Evolutionary conservation across 2,329 filamentous ascomycete species (phyloP).

Genomic region (Colletotrichum siamense): DNA sequence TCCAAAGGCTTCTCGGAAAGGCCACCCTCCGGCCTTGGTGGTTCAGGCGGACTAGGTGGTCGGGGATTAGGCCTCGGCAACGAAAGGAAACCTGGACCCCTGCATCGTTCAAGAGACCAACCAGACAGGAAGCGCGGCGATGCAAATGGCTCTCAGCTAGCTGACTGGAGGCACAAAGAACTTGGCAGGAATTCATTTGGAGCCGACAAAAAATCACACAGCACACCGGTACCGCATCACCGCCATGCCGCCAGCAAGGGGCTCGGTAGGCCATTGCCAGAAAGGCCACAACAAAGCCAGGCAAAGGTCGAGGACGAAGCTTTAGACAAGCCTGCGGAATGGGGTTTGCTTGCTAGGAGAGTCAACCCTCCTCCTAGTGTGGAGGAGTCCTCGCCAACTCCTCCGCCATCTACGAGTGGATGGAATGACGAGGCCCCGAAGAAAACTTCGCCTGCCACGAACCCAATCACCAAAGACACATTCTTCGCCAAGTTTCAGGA

Average conservation of each 20-base stretch:
- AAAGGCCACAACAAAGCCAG: neutral
- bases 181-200: neutral
- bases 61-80: neutral
- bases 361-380: neutral
- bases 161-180: slow-evolving; percentile 10
- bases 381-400: neutral
- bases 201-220: neutral
- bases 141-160: neutral
- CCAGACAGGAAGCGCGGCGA: neutral
- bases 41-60: neutral
- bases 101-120: neutral
- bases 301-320: neutral
- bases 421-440: neutral
- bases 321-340: neutral
- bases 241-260: neutral
- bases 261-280: too few species aligned
- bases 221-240: slow-evolving; percentile 5
- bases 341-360: slow-evolving; percentile 7
- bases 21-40: neutral
- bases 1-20: neutral
- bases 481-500: slow-evolving; percentile 6
- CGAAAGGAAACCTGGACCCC: neutral
- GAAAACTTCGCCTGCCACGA: neutral
- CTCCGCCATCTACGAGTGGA: neutral
- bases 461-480: neutral